A percentile compares a stretch with the other conserved stretches of the same genome.
phyloP scores from a whole-genome alignment of 1,284 basidiomycete species.

The Mycosarcoma maydis region DNA sequence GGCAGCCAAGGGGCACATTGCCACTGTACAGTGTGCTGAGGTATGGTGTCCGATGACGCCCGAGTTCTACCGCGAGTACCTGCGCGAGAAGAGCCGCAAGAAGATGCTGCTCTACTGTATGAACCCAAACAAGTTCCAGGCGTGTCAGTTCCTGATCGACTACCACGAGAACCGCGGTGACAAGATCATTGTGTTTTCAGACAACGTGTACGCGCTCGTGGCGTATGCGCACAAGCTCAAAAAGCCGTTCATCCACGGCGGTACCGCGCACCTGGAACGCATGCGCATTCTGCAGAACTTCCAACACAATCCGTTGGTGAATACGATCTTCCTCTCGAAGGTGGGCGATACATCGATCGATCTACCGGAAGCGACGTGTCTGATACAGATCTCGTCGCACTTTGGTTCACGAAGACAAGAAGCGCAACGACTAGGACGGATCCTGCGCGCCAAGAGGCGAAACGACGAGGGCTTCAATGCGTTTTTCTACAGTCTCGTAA shows the following conservation, averaged over 20 bases:
- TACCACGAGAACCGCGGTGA: constrained; percentile 98
- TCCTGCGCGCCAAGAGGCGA: constrained; percentile 93
- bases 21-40: constrained; percentile 95
- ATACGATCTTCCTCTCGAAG: constrained; percentile 99
- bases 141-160: constrained; percentile 97
- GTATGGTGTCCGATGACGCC: constrained; percentile 99
- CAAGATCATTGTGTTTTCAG: constrained; percentile 99
- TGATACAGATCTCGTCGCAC: constrained; percentile 99
- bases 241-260: constrained; percentile 96
- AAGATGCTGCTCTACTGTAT: constrained; percentile 97
- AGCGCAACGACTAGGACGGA: constrained; percentile 91
- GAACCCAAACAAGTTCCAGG: constrained; percentile 99
- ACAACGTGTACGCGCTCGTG: constrained; percentile 97
- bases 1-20: constrained; percentile 98
- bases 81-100: constrained; percentile 89
- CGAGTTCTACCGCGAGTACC: constrained; percentile 99
- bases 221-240: constrained; percentile 93
- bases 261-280: constrained; percentile 92
- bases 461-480: constrained; percentile 99
- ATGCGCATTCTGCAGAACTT: constrained; percentile 95
- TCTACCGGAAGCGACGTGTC: constrained; percentile 96
- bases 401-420: constrained; percentile 98
- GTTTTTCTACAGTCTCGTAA: constrained; percentile 98
- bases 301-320: constrained; percentile 90
- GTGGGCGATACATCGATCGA: constrained; percentile 99